Base-by-base conservation (phyloP, 495 filamentous ascomycete species). In the Penicillium crystallinum region DNA sequence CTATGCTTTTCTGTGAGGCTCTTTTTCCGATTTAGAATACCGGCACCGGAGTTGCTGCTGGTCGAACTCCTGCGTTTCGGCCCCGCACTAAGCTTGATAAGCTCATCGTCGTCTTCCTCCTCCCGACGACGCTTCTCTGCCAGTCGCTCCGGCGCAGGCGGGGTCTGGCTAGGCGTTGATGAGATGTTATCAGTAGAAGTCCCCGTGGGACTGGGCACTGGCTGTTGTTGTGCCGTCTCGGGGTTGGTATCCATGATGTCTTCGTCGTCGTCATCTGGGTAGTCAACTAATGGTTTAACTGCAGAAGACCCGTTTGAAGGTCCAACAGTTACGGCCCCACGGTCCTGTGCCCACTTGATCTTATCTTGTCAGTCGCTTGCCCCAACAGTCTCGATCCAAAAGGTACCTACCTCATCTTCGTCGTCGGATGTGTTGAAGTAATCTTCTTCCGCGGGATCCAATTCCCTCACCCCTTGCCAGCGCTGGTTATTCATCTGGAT, bases 361-460 rank as follows among this genome's bases (percentile, higher is more conserved):
- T 41, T 22, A 45, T 58, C 31, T 54, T 51, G 45, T 34, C 44
- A 19, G 10, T 22, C 30, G 18, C 22, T 27, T 36, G 4, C 15
- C 21, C 33, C 33, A 21, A 21, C 11, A 1, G 31, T 48, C 21
- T 18, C 34, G 18, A 33, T 25, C 27, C 21, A 11, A 22, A 42
- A 36, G 10, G 23, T 9, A 30, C 66, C 63, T 54, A 88, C 86
- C 15, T 95, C 88, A 22, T 91, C 89, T 45, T 95, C 91, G 53
- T 95, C 89, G 49, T 95, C 90, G 3, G 85, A 87, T 9, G 83
- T 85, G 65, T 95, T 92, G 78, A 95, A 97, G 67, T 98, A 98
- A 27, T 90, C 90, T 58, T 97, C 92, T 67, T 97, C 89, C 2
- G 83, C 83, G 18, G 85, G 77, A 64, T 97, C 95, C 73, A 91